A percentile compares a stretch with the other conserved stretches of the same genome.
Evolutionary conservation across 129 eudicot genomes (phyloP).

Genomic region (Flaveria sonorensis): DNA sequence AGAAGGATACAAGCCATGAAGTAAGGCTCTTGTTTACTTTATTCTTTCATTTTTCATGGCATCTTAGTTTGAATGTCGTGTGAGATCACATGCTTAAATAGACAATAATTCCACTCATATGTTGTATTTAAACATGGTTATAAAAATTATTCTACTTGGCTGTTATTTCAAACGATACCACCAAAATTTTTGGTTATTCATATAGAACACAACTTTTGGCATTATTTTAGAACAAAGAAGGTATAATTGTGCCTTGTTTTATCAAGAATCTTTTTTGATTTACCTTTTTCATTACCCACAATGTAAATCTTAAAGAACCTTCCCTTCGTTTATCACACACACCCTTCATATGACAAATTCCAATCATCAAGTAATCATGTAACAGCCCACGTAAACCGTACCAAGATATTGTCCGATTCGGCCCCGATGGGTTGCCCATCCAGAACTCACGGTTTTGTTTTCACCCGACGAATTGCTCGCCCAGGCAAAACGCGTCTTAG

Average conservation of each 20-base stretch:
- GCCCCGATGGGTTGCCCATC: too few species aligned
- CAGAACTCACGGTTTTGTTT: too few species aligned
- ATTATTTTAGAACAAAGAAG: slow-evolving; percentile 10
- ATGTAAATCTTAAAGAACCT: not conserved
- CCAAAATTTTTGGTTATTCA: slow-evolving; percentile 4
- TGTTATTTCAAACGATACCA: not conserved
- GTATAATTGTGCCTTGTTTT: not conserved
- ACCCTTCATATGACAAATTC: not conserved
- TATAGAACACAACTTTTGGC: not conserved
- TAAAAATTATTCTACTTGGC: not conserved
- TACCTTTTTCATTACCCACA: not conserved
- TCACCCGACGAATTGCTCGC: too few species aligned
- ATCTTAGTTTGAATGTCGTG: not conserved
- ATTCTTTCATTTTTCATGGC: not conserved
- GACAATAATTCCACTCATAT: not conserved
- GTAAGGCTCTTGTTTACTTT: slow-evolving; percentile 31
- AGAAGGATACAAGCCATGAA: slow-evolving; percentile 28
- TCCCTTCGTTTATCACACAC: not conserved
- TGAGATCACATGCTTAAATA: slow-evolving; percentile 9
- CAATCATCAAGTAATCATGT: slow-evolving; percentile 9
- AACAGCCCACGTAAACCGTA: too few species aligned
- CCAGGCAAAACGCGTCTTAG: too few species aligned
- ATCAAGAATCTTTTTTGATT: not conserved
- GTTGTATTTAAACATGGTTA: not conserved
- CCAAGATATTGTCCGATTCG: too few species aligned